A percentile compares a stretch with the other conserved stretches of the same genome.
Conservation (phyloP, 2,329 filamentous ascomycete species). For the Talaromyces sp. region DNA sequence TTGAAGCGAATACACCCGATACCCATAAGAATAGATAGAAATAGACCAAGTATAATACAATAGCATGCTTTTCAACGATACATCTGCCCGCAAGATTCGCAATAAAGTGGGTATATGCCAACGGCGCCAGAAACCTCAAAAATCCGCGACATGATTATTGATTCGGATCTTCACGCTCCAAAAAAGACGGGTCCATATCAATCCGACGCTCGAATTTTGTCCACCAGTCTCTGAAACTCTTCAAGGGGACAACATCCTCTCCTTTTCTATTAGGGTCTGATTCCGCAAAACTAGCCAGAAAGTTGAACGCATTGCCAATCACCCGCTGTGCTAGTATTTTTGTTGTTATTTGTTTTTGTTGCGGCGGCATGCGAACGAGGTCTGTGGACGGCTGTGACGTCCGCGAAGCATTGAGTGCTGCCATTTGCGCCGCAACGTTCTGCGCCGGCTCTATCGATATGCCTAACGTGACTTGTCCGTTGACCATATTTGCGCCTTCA, state of each 20-base stretch:
- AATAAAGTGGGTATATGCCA: neutral
- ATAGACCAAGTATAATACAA: constrained; percentile 17
- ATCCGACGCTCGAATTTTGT: constrained; percentile 87
- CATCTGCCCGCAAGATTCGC: neutral
- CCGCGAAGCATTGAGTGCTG: constrained; percentile 48
- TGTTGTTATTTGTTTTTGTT: constrained; percentile 54
- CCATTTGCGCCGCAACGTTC: constrained; percentile 67
- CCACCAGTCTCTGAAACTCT: constrained; percentile 98
- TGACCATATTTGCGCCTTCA: constrained; percentile 38
- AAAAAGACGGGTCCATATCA: constrained; percentile 78
- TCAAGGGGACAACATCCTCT: constrained; percentile 85
- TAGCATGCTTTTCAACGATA: neutral
- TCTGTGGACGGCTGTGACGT: constrained; percentile 26
- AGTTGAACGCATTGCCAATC: constrained; percentile 97
- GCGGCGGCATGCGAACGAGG: constrained; percentile 29
- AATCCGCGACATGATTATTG: constrained; percentile 5
- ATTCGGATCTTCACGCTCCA: constrained; percentile 65
- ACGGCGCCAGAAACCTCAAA: neutral
- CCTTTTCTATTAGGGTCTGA: constrained; percentile 53
- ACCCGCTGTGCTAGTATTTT: constrained; percentile 84
- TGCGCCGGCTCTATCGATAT: constrained; percentile 74
- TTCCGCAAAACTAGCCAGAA: constrained; percentile 79
- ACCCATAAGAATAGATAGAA: constrained; percentile 14
- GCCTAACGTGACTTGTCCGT: constrained; percentile 66
- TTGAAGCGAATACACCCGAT: constrained; percentile 17